Evolutionary conservation across 768 basidiomycete species (phyloP), one percentile per base, ranked within the genome.

Genomic region (Leccinum variicolor): DNA sequence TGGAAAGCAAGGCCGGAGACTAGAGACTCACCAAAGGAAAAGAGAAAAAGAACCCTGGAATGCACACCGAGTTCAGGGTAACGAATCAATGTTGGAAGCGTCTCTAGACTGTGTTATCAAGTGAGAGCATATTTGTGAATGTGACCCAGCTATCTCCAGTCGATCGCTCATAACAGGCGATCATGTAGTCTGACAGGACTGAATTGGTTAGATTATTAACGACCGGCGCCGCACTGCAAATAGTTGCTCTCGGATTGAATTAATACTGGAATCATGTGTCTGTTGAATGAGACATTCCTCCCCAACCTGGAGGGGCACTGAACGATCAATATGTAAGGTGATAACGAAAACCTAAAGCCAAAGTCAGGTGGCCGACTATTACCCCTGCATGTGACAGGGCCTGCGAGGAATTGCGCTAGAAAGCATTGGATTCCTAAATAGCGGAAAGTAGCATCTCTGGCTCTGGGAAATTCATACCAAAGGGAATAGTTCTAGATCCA

Each of bases 381-480:
- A 50, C 39, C 26, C 23, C 54, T 14, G 26, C 33, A 59, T 50
- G 45, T 54, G 59, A 53, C 47, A 26, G 23, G 15, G 21, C 39
- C 15, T 21, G 47, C 23, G 55, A 49, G 39, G 41, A 43, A 21
- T 21, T 25, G 19, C 21, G 9, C 4, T 23, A 31, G n/a, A 25
- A 34, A 47, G 49, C 33, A 19, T 26, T 11, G 21, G 21, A 25
- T 43, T 31, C 43, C 51, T 29, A 21, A 48, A 39, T 14, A 48
- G 45, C 31, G 50, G 26, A 36, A 49, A 28, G 43, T 21, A 11
- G 45, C 17, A 26, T 25, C 51, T 29, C 54, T 47, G 21, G 19
- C 17, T 6, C 53, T 61, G 39, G 26, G 52, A 47, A 55, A 43
- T 46, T 55, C 33, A 45, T 58, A n/a, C 52, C 49, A 33, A 23